Percentiles rank a stretch among this genome's conserved stretches.
These are phyloP conservation scores for Calonectria ilicicola DNA, from an alignment of 2,329 filamentous ascomycete genomes.

Conservation along the genomic window DNA sequence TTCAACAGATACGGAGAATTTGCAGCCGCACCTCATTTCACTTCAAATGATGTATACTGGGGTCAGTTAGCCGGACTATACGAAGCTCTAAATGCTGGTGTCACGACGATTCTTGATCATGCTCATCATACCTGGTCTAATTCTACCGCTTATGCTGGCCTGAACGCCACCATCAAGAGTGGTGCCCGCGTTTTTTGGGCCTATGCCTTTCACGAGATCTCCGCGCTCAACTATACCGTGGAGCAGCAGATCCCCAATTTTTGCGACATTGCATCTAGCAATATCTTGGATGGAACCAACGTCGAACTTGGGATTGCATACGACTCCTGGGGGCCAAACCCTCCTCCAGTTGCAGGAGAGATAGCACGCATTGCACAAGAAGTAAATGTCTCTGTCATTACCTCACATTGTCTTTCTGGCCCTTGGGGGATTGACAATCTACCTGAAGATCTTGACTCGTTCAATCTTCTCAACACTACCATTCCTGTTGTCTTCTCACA, in stretches of 20 bases:
- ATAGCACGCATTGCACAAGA: conserved; percentile 49
- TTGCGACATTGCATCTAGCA: conserved; percentile 48
- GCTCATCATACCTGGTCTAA: conserved; percentile 62
- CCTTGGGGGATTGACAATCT: conserved; percentile 54
- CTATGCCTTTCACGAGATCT: conserved; percentile 53
- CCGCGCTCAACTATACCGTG: conserved; percentile 45
- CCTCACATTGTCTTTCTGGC: conserved; percentile 56
- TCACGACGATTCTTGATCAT: conserved; percentile 65
- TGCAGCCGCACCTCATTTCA: conserved; percentile 47
- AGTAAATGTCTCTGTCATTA: conserved; percentile 57
- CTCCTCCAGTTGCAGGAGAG: conserved; percentile 42
- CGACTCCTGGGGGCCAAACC: conserved; percentile 48
- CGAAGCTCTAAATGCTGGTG: conserved; percentile 64
- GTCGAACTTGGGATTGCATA: conserved; percentile 56
- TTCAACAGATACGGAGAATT: conserved; percentile 55
- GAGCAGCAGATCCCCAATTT: conserved; percentile 55
- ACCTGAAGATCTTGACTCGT: conserved; percentile 51
- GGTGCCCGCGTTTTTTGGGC: conserved; percentile 62
- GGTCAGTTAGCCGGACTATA: conserved; percentile 60
- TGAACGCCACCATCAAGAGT: conserved; percentile 60
- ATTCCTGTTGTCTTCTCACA: conserved; percentile 66
- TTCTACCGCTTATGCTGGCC: conserved; percentile 55
- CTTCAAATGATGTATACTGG: conserved; percentile 58
- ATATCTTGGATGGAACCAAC: conserved; percentile 40
- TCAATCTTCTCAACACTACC: conserved; percentile 54